These are phyloP conservation scores for Biscogniauxia mediterranea DNA, from an alignment of 2,329 filamentous ascomycete species.

Conservation along the genomic window DNA sequence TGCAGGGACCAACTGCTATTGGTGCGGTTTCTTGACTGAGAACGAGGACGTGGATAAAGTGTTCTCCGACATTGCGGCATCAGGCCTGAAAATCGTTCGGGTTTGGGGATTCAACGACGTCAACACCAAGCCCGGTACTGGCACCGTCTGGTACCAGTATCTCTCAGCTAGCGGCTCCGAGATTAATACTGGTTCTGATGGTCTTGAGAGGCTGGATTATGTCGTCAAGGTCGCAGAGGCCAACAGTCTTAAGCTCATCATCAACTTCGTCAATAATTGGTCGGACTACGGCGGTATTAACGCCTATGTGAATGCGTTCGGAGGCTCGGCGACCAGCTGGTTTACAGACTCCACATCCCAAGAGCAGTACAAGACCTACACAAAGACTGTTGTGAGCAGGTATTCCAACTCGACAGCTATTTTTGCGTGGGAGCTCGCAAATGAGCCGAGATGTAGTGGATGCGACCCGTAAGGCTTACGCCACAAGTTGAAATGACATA, in stretches of 20 bases:
- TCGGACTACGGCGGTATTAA: slow-evolving; percentile 65
- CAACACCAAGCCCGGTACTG: slow-evolving; percentile 36
- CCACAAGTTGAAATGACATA: neutral
- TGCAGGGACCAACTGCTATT: slow-evolving; percentile 53
- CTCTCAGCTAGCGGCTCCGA: slow-evolving; percentile 49
- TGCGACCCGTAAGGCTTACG: slow-evolving; percentile 37
- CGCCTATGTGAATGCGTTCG: slow-evolving; percentile 58
- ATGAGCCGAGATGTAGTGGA: slow-evolving; percentile 57
- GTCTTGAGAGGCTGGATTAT: slow-evolving; percentile 63
- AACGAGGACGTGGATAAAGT: neutral
- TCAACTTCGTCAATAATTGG: slow-evolving; percentile 70
- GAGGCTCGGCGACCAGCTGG: slow-evolving; percentile 52
- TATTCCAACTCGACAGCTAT: slow-evolving; percentile 48
- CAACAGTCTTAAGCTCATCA: slow-evolving; percentile 60
- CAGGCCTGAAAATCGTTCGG: slow-evolving; percentile 56
- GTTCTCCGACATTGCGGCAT: neutral
- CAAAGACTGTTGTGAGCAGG: slow-evolving; percentile 47
- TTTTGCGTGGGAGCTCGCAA: slow-evolving; percentile 55
- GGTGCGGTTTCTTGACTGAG: slow-evolving; percentile 42
- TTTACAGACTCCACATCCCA: slow-evolving; percentile 55
- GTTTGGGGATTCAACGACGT: slow-evolving; percentile 65
- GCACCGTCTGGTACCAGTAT: slow-evolving; percentile 52
- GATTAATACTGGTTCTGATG: slow-evolving; percentile 63
- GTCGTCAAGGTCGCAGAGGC: slow-evolving; percentile 60
- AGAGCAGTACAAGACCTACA: slow-evolving; percentile 53